Evolutionary conservation across 2,329 filamentous ascomycete genomes (phyloP).

Genomic region (Fonsecaea multimorphosa): DNA sequence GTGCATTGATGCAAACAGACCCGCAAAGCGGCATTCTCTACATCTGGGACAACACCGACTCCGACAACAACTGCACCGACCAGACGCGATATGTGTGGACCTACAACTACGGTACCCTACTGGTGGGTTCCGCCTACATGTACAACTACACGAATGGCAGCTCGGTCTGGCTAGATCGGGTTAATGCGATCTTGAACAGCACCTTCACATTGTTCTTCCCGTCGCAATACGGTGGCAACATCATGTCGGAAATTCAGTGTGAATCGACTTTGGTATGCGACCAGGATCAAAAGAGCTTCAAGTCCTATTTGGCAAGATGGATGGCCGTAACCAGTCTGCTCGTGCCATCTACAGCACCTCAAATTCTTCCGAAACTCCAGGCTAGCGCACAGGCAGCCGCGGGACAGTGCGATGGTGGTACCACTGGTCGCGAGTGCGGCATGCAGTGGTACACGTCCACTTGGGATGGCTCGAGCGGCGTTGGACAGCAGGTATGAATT

Average conservation of each 20-base stretch:
- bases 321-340: constrained; percentile 63
- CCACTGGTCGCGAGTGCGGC: constrained; percentile 55
- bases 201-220: constrained; percentile 59
- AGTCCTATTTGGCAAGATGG: constrained; percentile 68
- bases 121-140: constrained; percentile 63
- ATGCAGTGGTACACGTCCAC: constrained; percentile 49
- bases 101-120: constrained; percentile 63
- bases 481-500: constrained; percentile 48
- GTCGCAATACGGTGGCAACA: constrained; percentile 53
- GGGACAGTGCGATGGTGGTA: constrained; percentile 58
- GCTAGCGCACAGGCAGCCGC: constrained; percentile 62
- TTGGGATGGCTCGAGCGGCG: constrained; percentile 47
- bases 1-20: constrained; percentile 46
- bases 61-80: constrained; percentile 57
- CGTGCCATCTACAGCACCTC: constrained; percentile 60
- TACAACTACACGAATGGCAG: constrained; percentile 57
- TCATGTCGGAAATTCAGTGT: constrained; percentile 67
- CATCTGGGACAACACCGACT: constrained; percentile 63
- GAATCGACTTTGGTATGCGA: constrained; percentile 63
- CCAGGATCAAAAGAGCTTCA: constrained; percentile 68
- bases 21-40: constrained; percentile 57
- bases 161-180: constrained; percentile 59
- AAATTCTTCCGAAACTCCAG: constrained; percentile 59
- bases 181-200: constrained; percentile 61
- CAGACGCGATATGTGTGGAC: constrained; percentile 61